Evolutionary conservation across 352 stramenopile genomes (phyloP).

Genomic region (Chrysophaeum taylorii): DNA sequence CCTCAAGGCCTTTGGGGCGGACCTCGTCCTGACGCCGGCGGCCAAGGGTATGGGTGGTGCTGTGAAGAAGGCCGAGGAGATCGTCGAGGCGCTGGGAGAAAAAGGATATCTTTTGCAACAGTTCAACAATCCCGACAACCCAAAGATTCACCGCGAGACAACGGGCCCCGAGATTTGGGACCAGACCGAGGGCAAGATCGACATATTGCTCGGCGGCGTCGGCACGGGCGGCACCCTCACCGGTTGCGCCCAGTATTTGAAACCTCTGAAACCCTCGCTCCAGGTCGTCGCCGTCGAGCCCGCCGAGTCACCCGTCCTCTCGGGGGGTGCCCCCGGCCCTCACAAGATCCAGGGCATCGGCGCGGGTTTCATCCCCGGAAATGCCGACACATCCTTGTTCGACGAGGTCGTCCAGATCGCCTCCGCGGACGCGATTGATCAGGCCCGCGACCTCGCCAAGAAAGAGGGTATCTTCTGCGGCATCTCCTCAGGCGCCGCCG

Average conservation of each 20-base stretch:
- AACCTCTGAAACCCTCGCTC: slow-evolving; percentile 68
- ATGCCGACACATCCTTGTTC: slow-evolving; percentile 70
- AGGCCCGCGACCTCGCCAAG: slow-evolving; percentile 73
- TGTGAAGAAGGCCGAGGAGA: slow-evolving; percentile 58
- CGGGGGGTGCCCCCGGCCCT: slow-evolving; percentile 52
- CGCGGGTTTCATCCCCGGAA: slow-evolving; percentile 75
- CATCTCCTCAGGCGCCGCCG: slow-evolving; percentile 56
- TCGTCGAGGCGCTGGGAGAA: slow-evolving; percentile 36
- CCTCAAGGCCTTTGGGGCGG: slow-evolving; percentile 78
- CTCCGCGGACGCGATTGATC: slow-evolving; percentile 82
- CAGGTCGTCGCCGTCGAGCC: slow-evolving; percentile 72
- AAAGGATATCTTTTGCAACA: slow-evolving; percentile 68
- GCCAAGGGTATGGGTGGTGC: slow-evolving; percentile 54
- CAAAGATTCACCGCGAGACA: slow-evolving; percentile 60
- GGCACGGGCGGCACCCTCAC: slow-evolving; percentile 81
- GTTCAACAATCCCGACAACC: slow-evolving; percentile 93
- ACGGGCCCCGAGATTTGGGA: slow-evolving; percentile 74
- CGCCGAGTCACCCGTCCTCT: slow-evolving; percentile 71
- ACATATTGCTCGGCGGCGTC: slow-evolving; percentile 76
- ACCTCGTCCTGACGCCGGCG: slow-evolving; percentile 78
- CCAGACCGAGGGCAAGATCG: slow-evolving; percentile 62
- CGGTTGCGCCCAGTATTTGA: slow-evolving; percentile 79
- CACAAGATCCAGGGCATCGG: slow-evolving; percentile 86
- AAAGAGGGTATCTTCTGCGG: slow-evolving; percentile 84
- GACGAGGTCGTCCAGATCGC: slow-evolving; percentile 77